phyloP scores from a whole-genome alignment of 1,284 basidiomycete genomes.

The Sporisorium graminicola region DNA sequence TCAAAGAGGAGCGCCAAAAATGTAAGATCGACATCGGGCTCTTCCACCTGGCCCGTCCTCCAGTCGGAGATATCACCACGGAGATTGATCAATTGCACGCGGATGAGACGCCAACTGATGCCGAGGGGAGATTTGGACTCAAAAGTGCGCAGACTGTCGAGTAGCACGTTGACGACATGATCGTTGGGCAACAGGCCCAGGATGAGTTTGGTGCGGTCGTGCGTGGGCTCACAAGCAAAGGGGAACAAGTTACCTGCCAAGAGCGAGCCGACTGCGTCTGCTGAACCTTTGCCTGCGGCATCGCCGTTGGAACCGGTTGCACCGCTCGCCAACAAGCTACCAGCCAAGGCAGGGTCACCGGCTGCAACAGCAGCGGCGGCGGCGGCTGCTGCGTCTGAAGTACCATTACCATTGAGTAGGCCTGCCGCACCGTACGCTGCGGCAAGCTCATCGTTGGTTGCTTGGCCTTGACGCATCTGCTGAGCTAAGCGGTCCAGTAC shows the following conservation, averaged over 20 bases:
- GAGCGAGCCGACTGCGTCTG: constrained; percentile 23
- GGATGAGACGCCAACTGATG: constrained; percentile 62
- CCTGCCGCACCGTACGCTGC: constrained; percentile 3
- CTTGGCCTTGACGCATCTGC: constrained; percentile 44
- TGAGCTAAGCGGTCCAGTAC: constrained; percentile 60
- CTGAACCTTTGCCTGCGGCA: constrained; percentile 5
- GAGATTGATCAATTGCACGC: constrained; percentile 57
- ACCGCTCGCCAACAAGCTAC: constrained; percentile 8
- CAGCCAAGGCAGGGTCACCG: constrained; percentile 18
- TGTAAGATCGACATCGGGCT: constrained; percentile 57
- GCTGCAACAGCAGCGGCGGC: constrained; percentile 20
- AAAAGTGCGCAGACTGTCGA: constrained; percentile 57
- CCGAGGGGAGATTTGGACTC: constrained; percentile 55
- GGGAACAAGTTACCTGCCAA: constrained; percentile 28
- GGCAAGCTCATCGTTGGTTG: constrained; percentile 11
- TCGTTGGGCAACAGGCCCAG: constrained; percentile 58
- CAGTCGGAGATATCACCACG: constrained; percentile 60
- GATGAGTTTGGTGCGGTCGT: constrained; percentile 47
- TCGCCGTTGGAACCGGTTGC: constrained; percentile 5
- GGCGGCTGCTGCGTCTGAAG: constrained; percentile 13
- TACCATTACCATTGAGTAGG: constrained; percentile 6
- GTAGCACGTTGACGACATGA: constrained; percentile 59
- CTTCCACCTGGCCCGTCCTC: constrained; percentile 54
- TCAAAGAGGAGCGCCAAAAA: constrained; percentile 59
- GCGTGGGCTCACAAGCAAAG: constrained; percentile 27